Conservation (phyloP, 768 basidiomycete genomes). For the Pleurotus tuber-regium region DNA sequence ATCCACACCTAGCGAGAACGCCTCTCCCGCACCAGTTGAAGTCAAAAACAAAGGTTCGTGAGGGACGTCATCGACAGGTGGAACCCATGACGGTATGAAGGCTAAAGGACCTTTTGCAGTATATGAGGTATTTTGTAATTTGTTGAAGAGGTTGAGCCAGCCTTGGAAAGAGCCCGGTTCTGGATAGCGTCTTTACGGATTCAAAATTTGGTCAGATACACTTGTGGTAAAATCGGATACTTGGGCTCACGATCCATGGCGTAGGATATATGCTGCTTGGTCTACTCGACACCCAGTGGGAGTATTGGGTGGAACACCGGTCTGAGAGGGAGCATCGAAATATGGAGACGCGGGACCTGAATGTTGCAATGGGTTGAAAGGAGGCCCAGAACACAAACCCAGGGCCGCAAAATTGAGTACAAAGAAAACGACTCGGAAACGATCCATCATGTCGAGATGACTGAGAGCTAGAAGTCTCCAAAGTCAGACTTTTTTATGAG, state of each 20-base stretch:
- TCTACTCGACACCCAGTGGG: conserved; percentile 39
- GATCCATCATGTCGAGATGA: too few species aligned
- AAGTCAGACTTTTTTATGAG: too few species aligned
- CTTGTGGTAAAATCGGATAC: not conserved
- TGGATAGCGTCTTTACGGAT: conserved; percentile 32
- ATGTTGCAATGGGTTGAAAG: conserved; percentile 40
- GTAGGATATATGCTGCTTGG: conserved; percentile 41
- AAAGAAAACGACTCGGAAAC: too few species aligned
- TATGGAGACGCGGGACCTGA: conserved; percentile 42
- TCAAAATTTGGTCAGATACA: not conserved
- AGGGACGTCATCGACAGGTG: conserved; percentile 35
- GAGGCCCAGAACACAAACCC: too few species aligned
- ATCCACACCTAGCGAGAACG: conserved; percentile 37
- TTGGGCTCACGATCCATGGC: conserved; percentile 39
- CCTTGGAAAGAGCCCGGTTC: conserved; percentile 38
- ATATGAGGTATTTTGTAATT: conserved; percentile 39
- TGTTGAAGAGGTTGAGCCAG: conserved; percentile 35
- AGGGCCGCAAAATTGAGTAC: too few species aligned
- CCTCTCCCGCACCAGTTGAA: conserved; percentile 35
- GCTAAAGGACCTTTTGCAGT: conserved; percentile 35
- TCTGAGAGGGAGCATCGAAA: conserved; percentile 39
- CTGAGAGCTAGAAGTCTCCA: too few species aligned
- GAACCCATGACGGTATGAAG: conserved; percentile 39
- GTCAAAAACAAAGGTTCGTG: conserved; percentile 39
- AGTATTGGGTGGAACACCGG: conserved; percentile 27